A percentile compares a stretch with the other conserved stretches of the same genome.
Conservation (phyloP, 805 yeast genomes). For the Wickerhamomyces bisporus region DNA sequence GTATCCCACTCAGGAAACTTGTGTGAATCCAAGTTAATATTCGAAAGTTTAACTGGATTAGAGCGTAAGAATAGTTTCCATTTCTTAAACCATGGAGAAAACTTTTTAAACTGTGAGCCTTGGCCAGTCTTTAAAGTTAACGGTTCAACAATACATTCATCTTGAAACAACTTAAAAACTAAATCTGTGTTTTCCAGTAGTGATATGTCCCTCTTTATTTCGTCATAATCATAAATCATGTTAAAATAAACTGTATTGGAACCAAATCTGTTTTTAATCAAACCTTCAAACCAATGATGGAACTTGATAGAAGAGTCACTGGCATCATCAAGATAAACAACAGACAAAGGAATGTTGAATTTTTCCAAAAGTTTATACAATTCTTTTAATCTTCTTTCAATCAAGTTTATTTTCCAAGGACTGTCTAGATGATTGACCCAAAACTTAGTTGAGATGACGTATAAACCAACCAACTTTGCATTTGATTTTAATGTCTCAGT, state of each 20-base stretch:
- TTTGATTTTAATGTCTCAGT: conserved; percentile 25
- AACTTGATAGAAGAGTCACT: conserved; percentile 7
- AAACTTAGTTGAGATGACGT: conserved; percentile 36
- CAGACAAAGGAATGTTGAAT: conserved; percentile 33
- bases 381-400: conserved; percentile 28
- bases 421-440: conserved; percentile 39
- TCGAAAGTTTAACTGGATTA: no score
- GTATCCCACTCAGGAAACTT: conserved; percentile 5
- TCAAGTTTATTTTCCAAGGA: conserved; percentile 36
- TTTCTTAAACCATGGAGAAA: conserved; percentile 43
- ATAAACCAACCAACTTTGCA: conserved; percentile 36
- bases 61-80: conserved; percentile 32
- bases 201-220: conserved; percentile 27
- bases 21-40: conserved; percentile 1
- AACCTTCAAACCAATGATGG: conserved; percentile 19
- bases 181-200: conserved; percentile 12
- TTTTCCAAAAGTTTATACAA: conserved; percentile 28
- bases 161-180: conserved; percentile 28
- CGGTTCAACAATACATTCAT: conserved; percentile 39
- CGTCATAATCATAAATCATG: conserved; percentile 33
- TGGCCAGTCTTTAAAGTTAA: conserved; percentile 34
- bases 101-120: conserved; percentile 41
- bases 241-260: conserved; percentile 22
- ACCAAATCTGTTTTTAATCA: conserved; percentile 9
- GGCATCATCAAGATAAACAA: conserved; percentile 21